phyloP scores from a whole-genome alignment of 805 yeast genomes.

The Candida loeiensis region DNA sequence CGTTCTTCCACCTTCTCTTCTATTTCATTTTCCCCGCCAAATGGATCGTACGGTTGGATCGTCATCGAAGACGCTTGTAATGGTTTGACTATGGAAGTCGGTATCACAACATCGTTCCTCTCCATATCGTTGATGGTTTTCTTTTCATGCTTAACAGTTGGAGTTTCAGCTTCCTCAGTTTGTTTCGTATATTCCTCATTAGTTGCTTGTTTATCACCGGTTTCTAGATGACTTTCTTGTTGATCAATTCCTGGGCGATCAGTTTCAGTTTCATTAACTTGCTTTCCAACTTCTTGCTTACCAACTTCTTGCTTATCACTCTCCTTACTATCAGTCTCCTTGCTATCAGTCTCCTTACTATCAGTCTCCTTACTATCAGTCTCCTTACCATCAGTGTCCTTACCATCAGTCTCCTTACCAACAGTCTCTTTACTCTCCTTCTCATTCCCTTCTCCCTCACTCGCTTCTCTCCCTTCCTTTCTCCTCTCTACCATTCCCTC shows the following conservation, averaged over 20 bases:
- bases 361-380: too few species aligned
- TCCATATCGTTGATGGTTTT: neutral
- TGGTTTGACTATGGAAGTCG: too few species aligned
- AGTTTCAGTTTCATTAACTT: too few species aligned
- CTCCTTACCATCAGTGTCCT: neutral
- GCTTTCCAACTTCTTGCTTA: too few species aligned
- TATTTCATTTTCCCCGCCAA: conserved; percentile 1
- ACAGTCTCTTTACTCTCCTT: neutral
- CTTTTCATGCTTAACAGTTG: neutral
- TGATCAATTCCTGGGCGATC: too few species aligned
- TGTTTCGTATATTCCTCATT: neutral
- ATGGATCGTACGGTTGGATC: conserved; percentile 20
- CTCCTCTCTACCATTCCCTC: neutral
- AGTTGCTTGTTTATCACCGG: too few species aligned
- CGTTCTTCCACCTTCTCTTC: too few species aligned
- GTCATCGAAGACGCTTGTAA: conserved; percentile 11
- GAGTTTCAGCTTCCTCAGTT: neutral
- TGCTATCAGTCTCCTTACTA: too few species aligned
- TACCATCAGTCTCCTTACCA: too few species aligned
- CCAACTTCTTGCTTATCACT: too few species aligned
- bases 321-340: too few species aligned
- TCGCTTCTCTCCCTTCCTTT: neutral
- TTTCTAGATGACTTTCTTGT: too few species aligned
- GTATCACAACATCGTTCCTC: neutral
- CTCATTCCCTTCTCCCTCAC: neutral